phyloP scores from a whole-genome alignment of 176 grass and related monocot genomes.

The Panicum miliaceum region DNA sequence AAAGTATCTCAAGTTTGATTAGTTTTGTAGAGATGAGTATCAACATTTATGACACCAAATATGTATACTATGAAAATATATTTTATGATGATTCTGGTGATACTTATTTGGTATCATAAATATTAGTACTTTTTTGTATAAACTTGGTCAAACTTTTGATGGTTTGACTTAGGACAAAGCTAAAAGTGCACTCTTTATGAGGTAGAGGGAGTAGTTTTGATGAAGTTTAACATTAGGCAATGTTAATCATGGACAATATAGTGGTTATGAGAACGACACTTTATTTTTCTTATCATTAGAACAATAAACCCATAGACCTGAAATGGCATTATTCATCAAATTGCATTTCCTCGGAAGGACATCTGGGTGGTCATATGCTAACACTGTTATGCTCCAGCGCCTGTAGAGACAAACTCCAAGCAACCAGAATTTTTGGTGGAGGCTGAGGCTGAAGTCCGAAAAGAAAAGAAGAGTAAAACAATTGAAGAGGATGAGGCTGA shows the following conservation, averaged over 20 bases:
- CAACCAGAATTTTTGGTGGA: constrained; percentile 29
- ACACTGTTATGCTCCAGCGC: constrained; percentile 50
- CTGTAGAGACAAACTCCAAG: constrained; percentile 48
- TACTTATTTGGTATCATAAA: no score
- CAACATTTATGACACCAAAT: no score
- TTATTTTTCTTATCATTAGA: background rate
- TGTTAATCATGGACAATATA: background rate
- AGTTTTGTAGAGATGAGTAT: no score
- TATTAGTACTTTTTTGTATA: no score
- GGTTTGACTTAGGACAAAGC: no score
- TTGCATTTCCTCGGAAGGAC: constrained; percentile 15
- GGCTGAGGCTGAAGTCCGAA: constrained; percentile 39
- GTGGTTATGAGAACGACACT: background rate
- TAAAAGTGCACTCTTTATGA: no score
- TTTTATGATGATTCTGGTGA: no score
- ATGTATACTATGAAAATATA: no score
- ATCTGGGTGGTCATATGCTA: constrained; percentile 8
- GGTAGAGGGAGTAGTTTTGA: background rate
- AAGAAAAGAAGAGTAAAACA: constrained; percentile 37
- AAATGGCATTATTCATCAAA: background rate
- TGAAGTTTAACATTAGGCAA: background rate
- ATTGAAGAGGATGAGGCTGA: constrained; percentile 15
- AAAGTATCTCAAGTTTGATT: no score
- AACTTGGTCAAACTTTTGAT: no score
- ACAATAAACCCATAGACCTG: background rate